Evolutionary conservation across 2,329 filamentous ascomycete genomes (phyloP).

Genomic region (Stagonosporopsis chrysanthemi): DNA sequence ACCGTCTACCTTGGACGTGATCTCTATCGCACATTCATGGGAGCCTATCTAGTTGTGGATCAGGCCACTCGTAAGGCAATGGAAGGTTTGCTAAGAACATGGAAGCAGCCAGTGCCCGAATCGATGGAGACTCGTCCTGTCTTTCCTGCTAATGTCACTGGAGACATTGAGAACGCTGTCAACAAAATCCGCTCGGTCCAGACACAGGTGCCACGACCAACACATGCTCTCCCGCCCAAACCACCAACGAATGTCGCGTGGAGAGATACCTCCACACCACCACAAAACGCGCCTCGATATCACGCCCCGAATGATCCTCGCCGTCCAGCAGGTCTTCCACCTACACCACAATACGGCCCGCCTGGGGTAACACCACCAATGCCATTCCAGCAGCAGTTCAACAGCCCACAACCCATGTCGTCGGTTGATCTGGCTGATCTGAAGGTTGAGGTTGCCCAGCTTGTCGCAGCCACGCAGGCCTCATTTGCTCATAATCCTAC

Average conservation of each 20-base stretch:
- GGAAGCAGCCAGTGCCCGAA: conserved; percentile 95
- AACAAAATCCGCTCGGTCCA: conserved; percentile 78
- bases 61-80: conserved; percentile 83
- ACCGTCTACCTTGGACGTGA: conserved; percentile 93
- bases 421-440: conserved; percentile 65
- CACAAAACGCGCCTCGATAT: conserved; percentile 52
- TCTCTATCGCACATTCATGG: conserved; percentile 95
- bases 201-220: conserved; percentile 59
- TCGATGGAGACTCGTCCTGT: conserved; percentile 93
- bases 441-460: conserved; percentile 80
- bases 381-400: conserved; percentile 45
- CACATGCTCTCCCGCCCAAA: conserved; percentile 47
- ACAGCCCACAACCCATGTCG: conserved; percentile 34
- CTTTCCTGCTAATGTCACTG: conserved; percentile 84
- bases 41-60: conserved; percentile 91
- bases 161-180: conserved; percentile 91
- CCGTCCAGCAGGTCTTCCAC: conserved; percentile 35
- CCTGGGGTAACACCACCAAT: conserved; percentile 35
- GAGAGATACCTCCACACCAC: conserved; percentile 78
- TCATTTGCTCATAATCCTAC: conserved; percentile 79
- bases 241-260: conserved; percentile 64
- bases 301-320: conserved; percentile 45
- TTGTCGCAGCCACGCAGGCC: conserved; percentile 75
- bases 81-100: conserved; percentile 97
- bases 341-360: conserved; percentile 38